Evolutionary conservation across 768 basidiomycete genomes (phyloP), one percentile per base, ranked within the genome.

Genomic region (Lentinus brumalis): DNA sequence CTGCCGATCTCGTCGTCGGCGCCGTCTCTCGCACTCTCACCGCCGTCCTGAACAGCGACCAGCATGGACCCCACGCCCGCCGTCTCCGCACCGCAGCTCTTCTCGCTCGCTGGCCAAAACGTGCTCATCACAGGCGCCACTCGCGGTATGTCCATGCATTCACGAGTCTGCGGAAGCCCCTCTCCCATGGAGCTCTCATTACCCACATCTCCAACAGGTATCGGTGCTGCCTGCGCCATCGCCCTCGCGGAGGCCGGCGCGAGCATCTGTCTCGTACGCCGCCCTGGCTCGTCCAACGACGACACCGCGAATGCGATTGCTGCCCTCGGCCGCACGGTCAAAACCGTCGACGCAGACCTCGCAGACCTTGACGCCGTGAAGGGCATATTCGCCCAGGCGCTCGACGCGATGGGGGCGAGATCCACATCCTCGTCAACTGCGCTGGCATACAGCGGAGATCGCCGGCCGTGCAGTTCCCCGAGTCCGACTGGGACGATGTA

Each of bases 101-200:
- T 93, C 75, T 81, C 83, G 59, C 83, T 94, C 69, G 70, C 74
- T 3, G 84, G 85, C 59, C 79, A 86, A 70, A 88, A 83, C 59
- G 89, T 83, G 39, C 86, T 94, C 74, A 83, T 94, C 69, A 94
- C 92, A 41, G 92, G 92, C 62, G 89, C 87, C 35, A 86, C 89
- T 26, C 80, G 91, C 73, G 91, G 90, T 89, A 40, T 54, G 68
- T 64, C 50, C 45, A 35, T 35, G 32, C 32, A 35, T 35, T 42
- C 49, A 41, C 39, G 35, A 15, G 52, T 42, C 53, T 45, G 39
- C 56, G 14, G 38, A 38, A 41, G n/a, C 42, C 32, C 46, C 35
- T 51, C 50, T 30, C 41, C 39, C 53, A 16, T 18, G 40, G 53
- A 57, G 46, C 55, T 51, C 50, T 53, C 46, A 47, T 38, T 50